Evolutionary conservation across 495 filamentous ascomycete genomes (phyloP).

Genomic region (Neurospora sp.): DNA sequence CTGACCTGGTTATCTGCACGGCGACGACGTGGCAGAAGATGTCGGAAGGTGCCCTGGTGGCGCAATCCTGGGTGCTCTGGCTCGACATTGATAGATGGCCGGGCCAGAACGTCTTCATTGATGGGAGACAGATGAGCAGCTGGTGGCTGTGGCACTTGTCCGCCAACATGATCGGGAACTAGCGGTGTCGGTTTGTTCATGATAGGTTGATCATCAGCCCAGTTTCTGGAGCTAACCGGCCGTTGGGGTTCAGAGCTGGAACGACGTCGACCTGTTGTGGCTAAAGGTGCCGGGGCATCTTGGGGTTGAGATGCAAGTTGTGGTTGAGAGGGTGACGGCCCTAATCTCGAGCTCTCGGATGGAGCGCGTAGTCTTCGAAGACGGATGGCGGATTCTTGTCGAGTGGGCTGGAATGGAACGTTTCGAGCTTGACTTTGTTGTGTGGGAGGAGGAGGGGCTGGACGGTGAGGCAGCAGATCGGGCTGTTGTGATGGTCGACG

Average conservation of each 20-base stretch:
- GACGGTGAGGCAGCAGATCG: neutral
- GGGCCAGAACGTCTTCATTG: neutral
- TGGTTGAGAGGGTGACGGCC: neutral
- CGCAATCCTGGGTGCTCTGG: neutral
- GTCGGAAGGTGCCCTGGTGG: neutral
- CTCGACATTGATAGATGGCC: neutral
- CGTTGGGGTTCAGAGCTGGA: constrained; percentile 12
- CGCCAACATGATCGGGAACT: neutral
- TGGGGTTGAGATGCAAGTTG: neutral
- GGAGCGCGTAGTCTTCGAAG: constrained; percentile 7
- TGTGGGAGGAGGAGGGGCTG: neutral
- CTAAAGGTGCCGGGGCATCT: neutral
- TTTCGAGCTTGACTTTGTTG: neutral
- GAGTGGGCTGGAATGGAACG: neutral
- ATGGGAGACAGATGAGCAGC: neutral
- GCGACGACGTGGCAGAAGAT: neutral
- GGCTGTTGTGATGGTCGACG: neutral
- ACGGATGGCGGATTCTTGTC: constrained; percentile 9
- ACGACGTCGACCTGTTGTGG: constrained; percentile 1
- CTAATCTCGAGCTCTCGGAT: neutral
- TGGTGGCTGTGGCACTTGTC: neutral
- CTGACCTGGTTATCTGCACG: neutral
- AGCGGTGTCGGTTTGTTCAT: neutral
- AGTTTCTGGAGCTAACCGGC: neutral
- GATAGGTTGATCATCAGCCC: neutral